Conservation (phyloP, 1,284 basidiomycete genomes). For the Puccinia horiana region DNA sequence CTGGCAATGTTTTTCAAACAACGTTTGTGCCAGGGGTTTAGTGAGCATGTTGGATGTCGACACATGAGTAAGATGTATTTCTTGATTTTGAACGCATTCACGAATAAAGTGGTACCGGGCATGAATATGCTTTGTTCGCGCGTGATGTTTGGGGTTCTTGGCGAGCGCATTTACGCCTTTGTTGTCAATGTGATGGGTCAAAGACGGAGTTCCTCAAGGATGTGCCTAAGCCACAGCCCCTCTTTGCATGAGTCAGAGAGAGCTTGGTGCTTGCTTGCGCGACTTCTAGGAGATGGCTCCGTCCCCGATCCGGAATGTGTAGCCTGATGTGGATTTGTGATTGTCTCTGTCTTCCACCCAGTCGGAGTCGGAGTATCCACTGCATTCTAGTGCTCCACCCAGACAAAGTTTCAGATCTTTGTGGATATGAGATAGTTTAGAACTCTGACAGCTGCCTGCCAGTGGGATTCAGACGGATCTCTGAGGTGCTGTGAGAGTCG, state of each 20-base stretch:
- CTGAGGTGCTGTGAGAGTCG: not conserved
- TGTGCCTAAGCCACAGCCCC: not conserved
- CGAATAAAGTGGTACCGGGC: not conserved
- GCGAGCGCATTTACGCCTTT: not conserved
- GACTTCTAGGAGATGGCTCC: constrained; percentile 18
- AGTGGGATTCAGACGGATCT: not conserved
- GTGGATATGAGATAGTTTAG: not conserved
- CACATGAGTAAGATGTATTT: not conserved
- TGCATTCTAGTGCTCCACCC: not conserved
- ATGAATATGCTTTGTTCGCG: not conserved
- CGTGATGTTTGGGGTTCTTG: not conserved
- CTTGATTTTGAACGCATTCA: not conserved
- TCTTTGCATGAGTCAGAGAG: not conserved
- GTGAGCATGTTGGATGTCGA: constrained; percentile 1
- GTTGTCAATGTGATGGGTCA: not conserved
- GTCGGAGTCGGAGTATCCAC: not conserved
- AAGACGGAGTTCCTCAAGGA: not conserved
- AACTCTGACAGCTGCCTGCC: not conserved
- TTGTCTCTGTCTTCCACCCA: not conserved
- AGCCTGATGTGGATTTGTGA: constrained; percentile 1
- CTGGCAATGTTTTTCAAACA: not conserved
- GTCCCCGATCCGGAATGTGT: not conserved
- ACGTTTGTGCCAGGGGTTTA: not conserved
- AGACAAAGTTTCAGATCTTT: not conserved
- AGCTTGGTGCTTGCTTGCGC: not conserved